Conservation (phyloP, 345 rosid genomes). For the Eucalyptus polyanthemos region DNA sequence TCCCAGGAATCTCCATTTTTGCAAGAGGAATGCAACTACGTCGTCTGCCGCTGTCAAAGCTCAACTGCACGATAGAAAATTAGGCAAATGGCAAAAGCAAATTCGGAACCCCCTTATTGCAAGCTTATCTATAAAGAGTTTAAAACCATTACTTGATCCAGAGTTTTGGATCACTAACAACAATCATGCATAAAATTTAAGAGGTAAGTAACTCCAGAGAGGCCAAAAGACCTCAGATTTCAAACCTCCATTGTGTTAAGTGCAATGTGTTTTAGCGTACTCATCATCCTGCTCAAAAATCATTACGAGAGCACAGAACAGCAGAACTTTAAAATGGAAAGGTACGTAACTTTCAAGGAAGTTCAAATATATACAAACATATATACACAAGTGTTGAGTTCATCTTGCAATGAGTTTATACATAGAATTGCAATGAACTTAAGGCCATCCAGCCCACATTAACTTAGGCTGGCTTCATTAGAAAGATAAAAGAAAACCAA, state of each 20-base stretch:
- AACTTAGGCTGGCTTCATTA: conserved; percentile 6
- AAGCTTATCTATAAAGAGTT: neutral
- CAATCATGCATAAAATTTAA: neutral
- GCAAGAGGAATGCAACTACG: neutral
- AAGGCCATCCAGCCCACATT: neutral
- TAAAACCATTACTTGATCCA: neutral
- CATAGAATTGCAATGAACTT: neutral
- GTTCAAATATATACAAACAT: conserved; percentile 14
- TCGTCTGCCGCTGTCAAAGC: neutral
- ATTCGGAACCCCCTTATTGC: neutral
- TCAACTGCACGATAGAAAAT: neutral
- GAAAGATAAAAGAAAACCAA: neutral
- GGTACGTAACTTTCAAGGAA: neutral
- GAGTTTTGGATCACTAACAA: neutral
- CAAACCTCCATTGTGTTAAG: neutral
- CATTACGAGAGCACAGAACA: neutral
- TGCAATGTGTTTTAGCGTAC: neutral
- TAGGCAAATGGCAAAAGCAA: neutral
- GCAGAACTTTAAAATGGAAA: neutral
- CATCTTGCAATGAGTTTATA: neutral
- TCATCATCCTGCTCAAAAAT: neutral
- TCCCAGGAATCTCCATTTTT: neutral
- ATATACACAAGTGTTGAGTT: conserved; percentile 12
- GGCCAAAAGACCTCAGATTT: neutral
- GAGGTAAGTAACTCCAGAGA: neutral